These are phyloP conservation scores for Raphidocelis subcapitata DNA, from an alignment of 139 green algal genomes.

Conservation along the genomic window DNA sequence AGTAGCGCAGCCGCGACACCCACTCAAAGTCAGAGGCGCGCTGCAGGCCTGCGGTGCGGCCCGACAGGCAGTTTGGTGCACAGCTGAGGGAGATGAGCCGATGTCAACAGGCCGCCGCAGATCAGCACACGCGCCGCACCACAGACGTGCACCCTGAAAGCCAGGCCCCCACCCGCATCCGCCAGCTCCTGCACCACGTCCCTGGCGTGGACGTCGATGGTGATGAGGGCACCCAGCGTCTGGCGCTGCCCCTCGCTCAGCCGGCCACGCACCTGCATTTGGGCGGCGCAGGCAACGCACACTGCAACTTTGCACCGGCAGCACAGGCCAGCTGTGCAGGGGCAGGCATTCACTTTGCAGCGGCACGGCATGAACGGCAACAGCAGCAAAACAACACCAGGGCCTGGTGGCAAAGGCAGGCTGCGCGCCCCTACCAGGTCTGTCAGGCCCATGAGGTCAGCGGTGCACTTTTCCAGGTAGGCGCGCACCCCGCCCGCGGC, in stretches of 20 bases:
- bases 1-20: slow-evolving; percentile 79
- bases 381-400: too few relatives aligned
- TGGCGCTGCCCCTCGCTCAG: slow-evolving; percentile 56
- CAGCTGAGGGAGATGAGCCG: too few relatives aligned
- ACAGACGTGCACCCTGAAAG: too few relatives aligned
- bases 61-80: too few relatives aligned
- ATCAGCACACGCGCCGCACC: background rate
- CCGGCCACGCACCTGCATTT: slow-evolving; percentile 49
- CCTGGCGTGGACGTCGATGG: slow-evolving; percentile 78
- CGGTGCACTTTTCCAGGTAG: slow-evolving; percentile 60
- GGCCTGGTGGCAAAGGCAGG: too few relatives aligned
- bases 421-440: slow-evolving; percentile 55
- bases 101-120: too few relatives aligned
- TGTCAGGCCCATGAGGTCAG: slow-evolving; percentile 73
- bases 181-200: slow-evolving; percentile 63
- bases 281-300: too few relatives aligned
- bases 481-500: slow-evolving; percentile 18
- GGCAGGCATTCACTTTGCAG: too few relatives aligned
- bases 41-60: slow-evolving; percentile 13
- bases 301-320: too few relatives aligned
- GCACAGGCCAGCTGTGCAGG: too few relatives aligned
- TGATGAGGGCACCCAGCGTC: slow-evolving; percentile 80
- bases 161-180: slow-evolving; percentile 8
- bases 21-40: slow-evolving; percentile 74
- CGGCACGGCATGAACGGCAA: too few relatives aligned